Base-by-base conservation (phyloP, 768 basidiomycete species). In the Rhodosporidiobolus sp. region DNA sequence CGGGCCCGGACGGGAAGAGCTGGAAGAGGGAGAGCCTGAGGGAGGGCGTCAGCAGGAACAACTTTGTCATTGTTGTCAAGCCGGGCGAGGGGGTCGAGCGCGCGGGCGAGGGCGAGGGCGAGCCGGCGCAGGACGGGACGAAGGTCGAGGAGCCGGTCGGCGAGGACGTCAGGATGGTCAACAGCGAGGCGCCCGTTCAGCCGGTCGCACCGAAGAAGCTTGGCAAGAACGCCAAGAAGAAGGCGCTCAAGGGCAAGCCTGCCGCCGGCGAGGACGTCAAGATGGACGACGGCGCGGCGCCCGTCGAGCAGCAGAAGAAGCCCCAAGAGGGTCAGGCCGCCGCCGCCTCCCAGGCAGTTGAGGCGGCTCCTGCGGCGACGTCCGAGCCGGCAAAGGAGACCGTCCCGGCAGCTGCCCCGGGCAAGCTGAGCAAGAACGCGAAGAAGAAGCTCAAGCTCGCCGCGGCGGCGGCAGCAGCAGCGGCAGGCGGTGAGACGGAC, bases 31-130 rank as follows among this genome's bases (percentile, higher is more conserved):
- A 75, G 52, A 64, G 74, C 43, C 50, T 75, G 20, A 6, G 73
- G 14, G 30, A 17, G 9, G 78, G 78, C 26, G 70, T 73, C 32
- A 43, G 55, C 20, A 66, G 75, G 67, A 77, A 77, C 60, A 79
- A 77, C 62, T 77, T 77, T 53, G 68, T 63, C 16, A 65, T 77
- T n/a, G 61, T 72, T 4, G 69, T 77, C 53, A 70, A 65, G 50
- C 58, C 55, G 34, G 65, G 53, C 1, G 52, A 30, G 28, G 52
- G 3, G 7, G 22, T 60, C 14, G 74, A 56, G 53, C 20, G 46
- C 17, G 43, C 10, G 20, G 52, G 60, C 26, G 62, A 34, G 22
- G 69, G 38, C 2, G 28, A 60, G 53, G 43, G n/a, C 14, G 64
- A 57, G 28, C 12, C 20, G 28, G 64, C 2, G 58, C 61, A n/a